These are phyloP conservation scores for Populus alba DNA, from an alignment of 345 rosid genomes.

Conservation along the genomic window DNA sequence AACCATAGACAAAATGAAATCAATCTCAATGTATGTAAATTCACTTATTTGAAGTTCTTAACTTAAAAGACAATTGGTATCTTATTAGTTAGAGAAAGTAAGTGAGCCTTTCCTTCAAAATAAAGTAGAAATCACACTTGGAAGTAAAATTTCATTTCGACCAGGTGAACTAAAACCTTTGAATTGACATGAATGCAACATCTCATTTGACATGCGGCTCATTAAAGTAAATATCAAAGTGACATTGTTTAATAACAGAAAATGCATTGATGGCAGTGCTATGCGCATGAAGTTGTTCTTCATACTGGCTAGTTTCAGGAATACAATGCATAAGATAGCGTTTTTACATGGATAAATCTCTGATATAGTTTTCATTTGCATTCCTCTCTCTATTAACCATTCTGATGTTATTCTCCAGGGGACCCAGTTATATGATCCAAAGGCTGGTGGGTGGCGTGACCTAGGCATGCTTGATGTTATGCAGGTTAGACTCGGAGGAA, in stretches of 20 bases:
- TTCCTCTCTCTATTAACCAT: constrained; percentile 13
- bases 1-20: background rate
- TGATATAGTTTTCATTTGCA: background rate
- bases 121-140: background rate
- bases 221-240: background rate
- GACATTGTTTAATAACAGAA: too few relatives aligned
- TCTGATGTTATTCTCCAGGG: constrained; percentile 53
- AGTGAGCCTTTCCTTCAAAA: background rate
- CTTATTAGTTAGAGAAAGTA: background rate
- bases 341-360: background rate
- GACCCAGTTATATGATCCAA: constrained; percentile 90
- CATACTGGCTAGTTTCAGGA: background rate
- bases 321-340: background rate
- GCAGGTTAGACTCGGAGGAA: constrained; percentile 54
- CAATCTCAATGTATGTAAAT: background rate
- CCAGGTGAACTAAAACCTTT: background rate
- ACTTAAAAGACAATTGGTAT: background rate
- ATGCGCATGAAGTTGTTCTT: background rate
- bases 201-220: background rate
- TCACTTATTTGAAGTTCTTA: background rate
- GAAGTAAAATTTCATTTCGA: background rate
- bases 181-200: background rate
- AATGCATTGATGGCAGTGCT: too few relatives aligned
- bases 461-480: constrained; percentile 98
- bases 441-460: constrained; percentile 99